These are phyloP conservation scores for Blastocystis sp. DNA, from an alignment of 352 stramenopile genomes.

Conservation along the genomic window DNA sequence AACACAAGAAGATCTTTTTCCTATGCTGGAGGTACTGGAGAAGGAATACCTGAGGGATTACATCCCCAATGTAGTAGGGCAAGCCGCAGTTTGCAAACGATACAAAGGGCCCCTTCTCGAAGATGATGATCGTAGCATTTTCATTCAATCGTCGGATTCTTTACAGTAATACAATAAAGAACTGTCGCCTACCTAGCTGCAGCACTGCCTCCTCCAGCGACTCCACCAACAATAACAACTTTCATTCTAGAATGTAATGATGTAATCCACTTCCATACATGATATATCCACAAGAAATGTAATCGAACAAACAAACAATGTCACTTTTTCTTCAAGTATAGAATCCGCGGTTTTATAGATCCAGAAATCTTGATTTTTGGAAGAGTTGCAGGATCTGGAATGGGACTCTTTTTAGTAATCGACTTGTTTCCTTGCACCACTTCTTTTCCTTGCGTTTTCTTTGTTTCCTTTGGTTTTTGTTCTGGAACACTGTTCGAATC, in stretches of 20 bases:
- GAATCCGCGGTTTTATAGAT: background rate
- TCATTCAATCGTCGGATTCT: conserved; percentile 64
- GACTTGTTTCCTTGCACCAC: background rate
- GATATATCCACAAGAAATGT: too few relatives aligned
- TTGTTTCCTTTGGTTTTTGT: background rate
- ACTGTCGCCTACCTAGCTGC: conserved; percentile 68
- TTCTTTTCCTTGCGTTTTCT: background rate
- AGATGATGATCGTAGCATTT: conserved; percentile 68
- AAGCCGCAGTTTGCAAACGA: conserved; percentile 71
- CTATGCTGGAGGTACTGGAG: background rate
- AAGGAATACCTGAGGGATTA: conserved; percentile 65
- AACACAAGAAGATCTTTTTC: conserved; percentile 68
- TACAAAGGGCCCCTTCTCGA: conserved; percentile 70
- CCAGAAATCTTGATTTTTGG: background rate
- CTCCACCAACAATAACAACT: conserved; percentile 71
- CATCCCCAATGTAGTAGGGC: conserved; percentile 71
- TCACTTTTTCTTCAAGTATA: background rate
- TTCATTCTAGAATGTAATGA: conserved; percentile 58
- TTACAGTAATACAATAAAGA: background rate
- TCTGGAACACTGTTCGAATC: background rate
- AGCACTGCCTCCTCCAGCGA: conserved; percentile 70
- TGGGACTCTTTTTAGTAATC: background rate
- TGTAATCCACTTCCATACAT: too few relatives aligned
- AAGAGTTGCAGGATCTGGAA: background rate
- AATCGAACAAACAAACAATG: background rate